Evolutionary conservation across 2,329 filamentous ascomycete species (phyloP).

Genomic region (Cyanodermella asteris): DNA sequence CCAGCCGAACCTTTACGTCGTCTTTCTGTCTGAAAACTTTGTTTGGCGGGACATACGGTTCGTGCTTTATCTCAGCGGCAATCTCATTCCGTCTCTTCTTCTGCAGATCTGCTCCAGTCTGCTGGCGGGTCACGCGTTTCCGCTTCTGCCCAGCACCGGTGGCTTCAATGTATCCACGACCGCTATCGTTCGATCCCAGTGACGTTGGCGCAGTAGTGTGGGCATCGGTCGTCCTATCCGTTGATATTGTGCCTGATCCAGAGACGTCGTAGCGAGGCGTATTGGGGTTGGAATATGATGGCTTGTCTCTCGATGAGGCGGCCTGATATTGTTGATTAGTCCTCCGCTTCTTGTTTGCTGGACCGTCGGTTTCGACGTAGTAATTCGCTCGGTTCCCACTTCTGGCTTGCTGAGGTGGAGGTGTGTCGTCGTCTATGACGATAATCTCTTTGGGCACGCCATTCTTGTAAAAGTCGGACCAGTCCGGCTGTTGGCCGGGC

Average conservation of each 20-base stretch:
- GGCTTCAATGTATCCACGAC: conserved; percentile 43
- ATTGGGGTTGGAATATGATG: conserved; percentile 51
- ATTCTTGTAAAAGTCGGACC: conserved; percentile 64
- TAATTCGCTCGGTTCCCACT: no score
- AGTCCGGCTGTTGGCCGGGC: conserved; percentile 37
- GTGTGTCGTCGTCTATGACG: conserved; percentile 54
- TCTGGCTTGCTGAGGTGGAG: conserved; percentile 21
- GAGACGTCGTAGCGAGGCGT: conserved; percentile 47
- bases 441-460: conserved; percentile 69
- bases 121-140: conserved; percentile 61
- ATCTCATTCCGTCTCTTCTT: conserved; percentile 55
- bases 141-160: conserved; percentile 61
- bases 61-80: conserved; percentile 45
- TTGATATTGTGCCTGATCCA: conserved; percentile 52
- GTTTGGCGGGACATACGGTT: conserved; percentile 66
- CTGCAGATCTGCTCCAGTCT: conserved; percentile 60
- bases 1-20: conserved; percentile 29
- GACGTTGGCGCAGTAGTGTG: conserved; percentile 84
- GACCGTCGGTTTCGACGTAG: conserved; percentile 6
- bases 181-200: conserved; percentile 40
- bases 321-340: conserved; percentile 46
- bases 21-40: conserved; percentile 78
- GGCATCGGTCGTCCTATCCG: conserved; percentile 62
- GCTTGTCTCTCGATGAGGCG: conserved; percentile 49
- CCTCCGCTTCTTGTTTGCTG: conserved; percentile 47